Conservation (phyloP, 192 early-diverging fungal genomes). For the Backusella macrospora region DNA sequence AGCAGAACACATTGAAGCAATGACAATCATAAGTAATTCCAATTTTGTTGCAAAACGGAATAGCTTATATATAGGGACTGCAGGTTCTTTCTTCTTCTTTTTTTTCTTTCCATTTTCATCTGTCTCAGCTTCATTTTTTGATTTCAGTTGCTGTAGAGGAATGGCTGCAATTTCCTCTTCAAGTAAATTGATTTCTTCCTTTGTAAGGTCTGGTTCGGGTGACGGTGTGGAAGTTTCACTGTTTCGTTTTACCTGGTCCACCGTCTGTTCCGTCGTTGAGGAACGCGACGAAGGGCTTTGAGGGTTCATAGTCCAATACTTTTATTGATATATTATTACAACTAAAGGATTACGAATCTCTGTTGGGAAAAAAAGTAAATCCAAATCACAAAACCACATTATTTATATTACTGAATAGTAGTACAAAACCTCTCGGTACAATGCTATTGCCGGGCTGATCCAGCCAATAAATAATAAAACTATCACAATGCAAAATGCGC, state of each 20-base stretch:
- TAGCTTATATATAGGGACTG: slow-evolving; percentile 60
- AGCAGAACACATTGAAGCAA: slow-evolving; percentile 18
- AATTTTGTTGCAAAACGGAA: slow-evolving; percentile 61
- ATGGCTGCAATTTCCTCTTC: slow-evolving; percentile 15
- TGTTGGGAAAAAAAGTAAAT: slow-evolving; percentile 7
- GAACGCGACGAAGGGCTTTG: slow-evolving; percentile 14
- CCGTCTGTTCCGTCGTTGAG: slow-evolving; percentile 24
- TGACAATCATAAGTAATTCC: slow-evolving; percentile 19
- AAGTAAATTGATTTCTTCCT: slow-evolving; percentile 14
- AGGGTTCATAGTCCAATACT: not conserved
- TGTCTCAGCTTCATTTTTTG: not conserved
- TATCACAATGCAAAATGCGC: not conserved
- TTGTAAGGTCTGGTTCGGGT: not conserved
- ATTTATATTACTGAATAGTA: slow-evolving; percentile 6
- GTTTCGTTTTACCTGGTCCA: not conserved
- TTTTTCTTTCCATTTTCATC: slow-evolving; percentile 21
- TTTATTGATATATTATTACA: not conserved
- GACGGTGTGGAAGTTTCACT: not conserved
- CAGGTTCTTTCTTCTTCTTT: slow-evolving; percentile 47
- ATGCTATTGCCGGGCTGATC: not conserved
- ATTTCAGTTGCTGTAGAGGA: slow-evolving; percentile 15
- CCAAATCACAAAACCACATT: slow-evolving; percentile 14
- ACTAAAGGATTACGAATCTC: not conserved
- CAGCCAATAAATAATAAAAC: not conserved
- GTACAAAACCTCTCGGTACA: not conserved